Conservation (phyloP, 1,139 yeast species). For the Saccharomyces hybrid region DNA sequence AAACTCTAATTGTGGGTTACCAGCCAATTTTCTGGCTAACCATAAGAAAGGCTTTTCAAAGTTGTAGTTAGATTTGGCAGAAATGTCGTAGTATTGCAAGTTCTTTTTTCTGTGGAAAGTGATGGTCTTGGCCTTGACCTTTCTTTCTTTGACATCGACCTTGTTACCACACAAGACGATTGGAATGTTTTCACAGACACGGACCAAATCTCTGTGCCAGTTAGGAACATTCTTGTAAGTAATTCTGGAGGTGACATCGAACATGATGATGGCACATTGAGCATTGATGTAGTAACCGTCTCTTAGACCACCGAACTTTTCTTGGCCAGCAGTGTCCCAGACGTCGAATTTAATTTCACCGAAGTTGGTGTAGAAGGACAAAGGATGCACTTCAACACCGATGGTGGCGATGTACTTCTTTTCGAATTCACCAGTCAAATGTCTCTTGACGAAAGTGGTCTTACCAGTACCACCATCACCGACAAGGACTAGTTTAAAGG, state of each 20-base stretch:
- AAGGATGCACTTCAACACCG: slow-evolving; percentile 99
- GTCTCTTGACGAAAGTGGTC: slow-evolving; percentile 99
- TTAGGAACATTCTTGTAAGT: slow-evolving; percentile 99
- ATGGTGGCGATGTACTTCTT: slow-evolving; percentile 98
- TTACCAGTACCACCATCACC: slow-evolving; percentile 99
- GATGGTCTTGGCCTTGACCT: slow-evolving; percentile 98
- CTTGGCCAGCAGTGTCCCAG: slow-evolving; percentile 99
- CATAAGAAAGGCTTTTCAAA: slow-evolving; percentile 99
- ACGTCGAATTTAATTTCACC: slow-evolving; percentile 99
- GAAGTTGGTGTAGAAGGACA: slow-evolving; percentile 95
- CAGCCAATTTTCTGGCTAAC: slow-evolving; percentile 99
- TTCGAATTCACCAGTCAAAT: slow-evolving; percentile 98
- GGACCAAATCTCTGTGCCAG: slow-evolving; percentile 99
- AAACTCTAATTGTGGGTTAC: slow-evolving; percentile 95
- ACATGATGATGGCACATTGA: slow-evolving; percentile 99
- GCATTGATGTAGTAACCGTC: slow-evolving; percentile 99
- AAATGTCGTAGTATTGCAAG: slow-evolving; percentile 97
- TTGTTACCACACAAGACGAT: slow-evolving; percentile 98
- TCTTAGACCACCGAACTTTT: slow-evolving; percentile 98
- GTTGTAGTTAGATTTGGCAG: slow-evolving; percentile 99
- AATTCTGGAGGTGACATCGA: slow-evolving; percentile 98
- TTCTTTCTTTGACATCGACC: slow-evolving; percentile 99
- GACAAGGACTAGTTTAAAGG: slow-evolving; percentile 95
- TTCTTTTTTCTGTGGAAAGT: slow-evolving; percentile 99
- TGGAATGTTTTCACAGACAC: slow-evolving; percentile 99